These are phyloP conservation scores for Gastrolobium bilobum DNA, from an alignment of 306 rosid species.

Conservation along the genomic window DNA sequence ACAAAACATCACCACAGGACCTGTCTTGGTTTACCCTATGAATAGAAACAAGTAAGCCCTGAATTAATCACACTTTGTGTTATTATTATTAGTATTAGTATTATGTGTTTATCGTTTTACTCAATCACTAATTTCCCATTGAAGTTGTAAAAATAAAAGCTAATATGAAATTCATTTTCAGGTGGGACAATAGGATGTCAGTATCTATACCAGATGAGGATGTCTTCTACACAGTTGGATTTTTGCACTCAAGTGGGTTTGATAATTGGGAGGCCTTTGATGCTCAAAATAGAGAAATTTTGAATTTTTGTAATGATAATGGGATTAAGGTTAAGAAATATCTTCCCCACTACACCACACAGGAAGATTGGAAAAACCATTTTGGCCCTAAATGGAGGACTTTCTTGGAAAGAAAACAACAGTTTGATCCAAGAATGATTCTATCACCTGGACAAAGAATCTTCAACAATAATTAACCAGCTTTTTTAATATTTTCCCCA, in stretches of 20 bases:
- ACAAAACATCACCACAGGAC: slow-evolving; percentile 73
- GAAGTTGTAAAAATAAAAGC: not conserved
- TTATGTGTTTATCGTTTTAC: not conserved
- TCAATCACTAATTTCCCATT: not conserved
- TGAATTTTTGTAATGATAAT: slow-evolving; percentile 63
- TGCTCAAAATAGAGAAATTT: slow-evolving; percentile 71
- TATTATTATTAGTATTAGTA: not conserved
- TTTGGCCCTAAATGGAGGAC: slow-evolving; percentile 81
- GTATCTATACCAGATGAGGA: slow-evolving; percentile 85
- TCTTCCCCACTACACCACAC: slow-evolving; percentile 75
- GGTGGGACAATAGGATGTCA: slow-evolving; percentile 87
- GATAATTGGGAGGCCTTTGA: slow-evolving; percentile 74
- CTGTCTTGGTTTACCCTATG: slow-evolving; percentile 84
- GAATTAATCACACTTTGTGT: not conserved
- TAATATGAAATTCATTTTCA: slow-evolving; percentile 42
- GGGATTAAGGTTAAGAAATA: slow-evolving; percentile 80
- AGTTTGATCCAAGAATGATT: slow-evolving; percentile 85
- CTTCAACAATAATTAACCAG: slow-evolving; percentile 55
- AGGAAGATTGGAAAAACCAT: slow-evolving; percentile 75
- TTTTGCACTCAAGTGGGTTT: slow-evolving; percentile 76
- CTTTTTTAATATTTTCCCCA: not conserved
- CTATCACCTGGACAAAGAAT: slow-evolving; percentile 88
- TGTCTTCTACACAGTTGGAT: slow-evolving; percentile 78
- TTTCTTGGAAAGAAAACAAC: slow-evolving; percentile 61
- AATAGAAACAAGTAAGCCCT: slow-evolving; percentile 74